Evolutionary conservation across 208 protist genomes (phyloP), one percentile per base, ranked within the genome.

Genomic region (Spongospora subterranea): DNA sequence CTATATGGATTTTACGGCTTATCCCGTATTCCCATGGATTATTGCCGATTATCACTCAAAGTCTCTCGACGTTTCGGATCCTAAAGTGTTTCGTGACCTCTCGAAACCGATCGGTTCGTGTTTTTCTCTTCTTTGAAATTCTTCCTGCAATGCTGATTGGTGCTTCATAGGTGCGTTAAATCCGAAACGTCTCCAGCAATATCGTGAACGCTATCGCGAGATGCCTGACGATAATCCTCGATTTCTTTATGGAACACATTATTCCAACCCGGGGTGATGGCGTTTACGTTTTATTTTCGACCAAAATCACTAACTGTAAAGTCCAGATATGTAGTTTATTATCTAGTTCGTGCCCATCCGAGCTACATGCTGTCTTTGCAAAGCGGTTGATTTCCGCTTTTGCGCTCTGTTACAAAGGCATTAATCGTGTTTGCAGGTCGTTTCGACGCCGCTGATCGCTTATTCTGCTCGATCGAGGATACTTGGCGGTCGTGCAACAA

Each of bases 161-260:
- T 65, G 54, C 54, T 82, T 20, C 35, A 39, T n/a, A 82, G 71
- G 71, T 43, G 71, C 71, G 17, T 13, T 82, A n/a, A 82, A 82
- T 82, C 35, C 71, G 6, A n/a, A 82, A 6, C 6, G 71, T 6
- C 71, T 82, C 13, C 35, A 35, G 35, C 6, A 82, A 43, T 82
- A 40, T 82, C 71, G 71, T 35, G 17, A 82, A 43, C 71, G 71
- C 6, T 82, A 82, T n/a, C 1, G 88, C 20, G 88, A 92, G 50
- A 92, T 92, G 90, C 71, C 65, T 41, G 40, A 50, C 13, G 46
- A 88, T n/a, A 6, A n/a, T 20, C 88, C 89, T n/a, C 17, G 32
- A 17, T 92, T 92, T 71, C 91, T 91, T 43, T 89, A 92, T 71
- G 91, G 91, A 32, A 77, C 91, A 46, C 91, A 92, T 71, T 92